Conservation (phyloP, 768 basidiomycete genomes). For the Thelephora ganbajun region DNA sequence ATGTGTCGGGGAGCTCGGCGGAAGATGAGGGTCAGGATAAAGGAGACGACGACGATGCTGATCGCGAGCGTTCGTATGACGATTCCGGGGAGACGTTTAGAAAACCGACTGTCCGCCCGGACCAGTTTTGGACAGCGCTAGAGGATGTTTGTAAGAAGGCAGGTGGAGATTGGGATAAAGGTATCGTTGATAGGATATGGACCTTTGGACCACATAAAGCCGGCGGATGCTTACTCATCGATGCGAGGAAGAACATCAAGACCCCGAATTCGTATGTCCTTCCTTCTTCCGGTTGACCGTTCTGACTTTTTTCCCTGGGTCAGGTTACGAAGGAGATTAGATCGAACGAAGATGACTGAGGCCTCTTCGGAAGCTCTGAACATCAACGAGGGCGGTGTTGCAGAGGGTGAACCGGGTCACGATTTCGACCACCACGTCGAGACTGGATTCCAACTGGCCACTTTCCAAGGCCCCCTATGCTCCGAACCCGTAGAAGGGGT, state of each 20-base stretch:
- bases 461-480: conserved; percentile 89
- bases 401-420: conserved; percentile 12
- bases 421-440: conserved; percentile 80
- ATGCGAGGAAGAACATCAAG: conserved; percentile 35
- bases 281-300: conserved; percentile 3
- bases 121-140: conserved; percentile 72
- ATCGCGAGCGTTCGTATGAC: conserved; percentile 24
- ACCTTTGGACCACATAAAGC: conserved; percentile 83
- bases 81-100: conserved; percentile 44
- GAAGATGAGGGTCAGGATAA: conserved; percentile 19
- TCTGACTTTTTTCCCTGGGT: conserved; percentile 4
- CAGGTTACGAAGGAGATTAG: conserved; percentile 41
- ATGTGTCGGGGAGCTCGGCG: conserved; percentile 6
- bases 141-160: conserved; percentile 46
- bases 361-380: background rate
- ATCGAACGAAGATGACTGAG: conserved; percentile 20
- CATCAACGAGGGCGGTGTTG: conserved; percentile 17
- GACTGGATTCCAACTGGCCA: conserved; percentile 89
- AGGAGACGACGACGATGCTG: conserved; percentile 17
- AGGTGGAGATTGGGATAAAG: conserved; percentile 63
- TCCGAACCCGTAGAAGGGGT: conserved; percentile 91
- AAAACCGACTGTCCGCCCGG: conserved; percentile 50
- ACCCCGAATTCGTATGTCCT: conserved; percentile 40
- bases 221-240: conserved; percentile 79
- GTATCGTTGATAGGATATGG: conserved; percentile 63